Evolutionary conservation across 805 yeast genomes (phyloP).

Genomic region (Zygoascus flipseniorum): DNA sequence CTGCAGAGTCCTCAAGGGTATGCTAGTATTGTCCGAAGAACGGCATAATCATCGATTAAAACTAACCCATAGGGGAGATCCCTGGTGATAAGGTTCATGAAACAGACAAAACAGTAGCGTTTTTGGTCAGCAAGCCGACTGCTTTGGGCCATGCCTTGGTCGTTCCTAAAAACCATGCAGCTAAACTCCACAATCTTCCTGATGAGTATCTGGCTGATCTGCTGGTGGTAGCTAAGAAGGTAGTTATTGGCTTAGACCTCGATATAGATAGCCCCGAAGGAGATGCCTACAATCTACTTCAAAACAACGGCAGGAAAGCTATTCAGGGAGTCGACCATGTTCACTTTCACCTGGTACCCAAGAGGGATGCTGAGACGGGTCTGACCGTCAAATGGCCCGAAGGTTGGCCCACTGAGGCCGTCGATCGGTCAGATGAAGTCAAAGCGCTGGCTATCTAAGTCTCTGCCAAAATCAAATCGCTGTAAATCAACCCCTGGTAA

Average conservation of each 20-base stretch:
- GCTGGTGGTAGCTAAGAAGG: constrained; percentile 79
- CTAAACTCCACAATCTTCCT: constrained; percentile 82
- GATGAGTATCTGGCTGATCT: constrained; percentile 84
- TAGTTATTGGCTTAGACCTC: constrained; percentile 60
- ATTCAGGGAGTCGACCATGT: constrained; percentile 95
- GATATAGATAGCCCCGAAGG: constrained; percentile 48
- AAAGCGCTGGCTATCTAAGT: no score
- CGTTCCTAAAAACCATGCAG: constrained; percentile 92
- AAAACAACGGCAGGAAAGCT: constrained; percentile 90
- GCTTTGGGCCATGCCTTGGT: constrained; percentile 81
- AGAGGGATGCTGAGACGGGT: constrained; percentile 64
- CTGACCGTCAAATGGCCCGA: constrained; percentile 94
- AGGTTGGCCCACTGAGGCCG: constrained; percentile 23
- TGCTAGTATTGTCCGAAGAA: background rate
- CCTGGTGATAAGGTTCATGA: constrained; percentile 88
- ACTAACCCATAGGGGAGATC: constrained; percentile 57
- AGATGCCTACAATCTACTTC: constrained; percentile 77
- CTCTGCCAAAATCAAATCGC: no score
- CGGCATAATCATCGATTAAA: background rate
- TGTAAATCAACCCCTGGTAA: no score
- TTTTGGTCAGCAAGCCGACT: constrained; percentile 90
- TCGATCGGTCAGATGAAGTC: no score
- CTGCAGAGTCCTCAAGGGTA: constrained; percentile 86
- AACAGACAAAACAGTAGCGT: constrained; percentile 66
- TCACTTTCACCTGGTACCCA: constrained; percentile 94